Base-by-base conservation (phyloP, 1,284 basidiomycete species). In the Rhodotorula sp. region DNA sequence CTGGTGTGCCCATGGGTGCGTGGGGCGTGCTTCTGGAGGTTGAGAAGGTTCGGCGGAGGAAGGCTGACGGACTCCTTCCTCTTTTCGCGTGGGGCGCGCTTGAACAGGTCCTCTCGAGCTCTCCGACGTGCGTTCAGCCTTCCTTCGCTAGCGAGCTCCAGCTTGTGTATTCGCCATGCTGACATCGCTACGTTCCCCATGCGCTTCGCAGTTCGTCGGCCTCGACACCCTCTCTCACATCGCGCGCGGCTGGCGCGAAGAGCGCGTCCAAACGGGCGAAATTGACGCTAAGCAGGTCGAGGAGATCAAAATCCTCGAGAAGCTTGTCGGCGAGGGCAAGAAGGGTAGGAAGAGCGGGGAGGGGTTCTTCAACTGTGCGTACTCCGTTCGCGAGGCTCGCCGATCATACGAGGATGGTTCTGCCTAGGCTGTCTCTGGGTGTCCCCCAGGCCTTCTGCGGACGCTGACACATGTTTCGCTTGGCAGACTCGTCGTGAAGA, bases 291-390 rank as follows among this genome's bases (percentile, higher is more conserved):
- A 82, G 59, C 77, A 83, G n/a, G 84, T 86, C 47, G 74, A 79
- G 67, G 80, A 82, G 55, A 83, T 83, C 51, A 74, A 78, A 53
- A 68, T 82, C 67, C 77, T 86, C 65, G 82, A 83, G 59, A 77
- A 83, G 72, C 79, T 85, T 64, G 84, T 86, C 62, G 79, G 81
- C 69, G 81, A 84, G 76, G 84, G 84, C 57, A 83, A 82, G 74
- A 78, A 84, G 51, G 85, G 85, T 39, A 79, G 84, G 73, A 86
- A 86, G 82, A 82, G 79, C 55, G 84, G 84, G 1, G 78, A 81
- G 66, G 82, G 82, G n/a, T 82, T 83, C 73, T 82, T 80, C 75
- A 79, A 81, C 74, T 83, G 81, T 67, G 58, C 62, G 61, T 71
- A n/a, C n/a, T 2, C 19, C 30, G 36, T 13, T 39, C 30, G 17